Evolutionary conservation across 2,329 filamentous ascomycete species (phyloP).

Genomic region (Akanthomyces lecanii): DNA sequence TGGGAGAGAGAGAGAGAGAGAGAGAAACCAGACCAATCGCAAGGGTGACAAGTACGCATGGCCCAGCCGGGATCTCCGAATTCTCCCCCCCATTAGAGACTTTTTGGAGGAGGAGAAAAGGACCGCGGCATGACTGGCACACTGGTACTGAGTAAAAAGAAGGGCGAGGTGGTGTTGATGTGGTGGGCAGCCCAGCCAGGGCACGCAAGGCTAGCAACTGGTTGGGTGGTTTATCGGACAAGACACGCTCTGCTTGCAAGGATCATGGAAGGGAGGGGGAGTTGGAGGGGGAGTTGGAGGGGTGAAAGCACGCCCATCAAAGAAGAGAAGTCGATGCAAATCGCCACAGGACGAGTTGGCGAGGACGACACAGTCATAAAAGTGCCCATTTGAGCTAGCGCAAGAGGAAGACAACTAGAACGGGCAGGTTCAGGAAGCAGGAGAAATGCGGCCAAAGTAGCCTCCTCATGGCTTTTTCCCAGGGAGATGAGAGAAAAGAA

Average conservation of each 20-base stretch:
- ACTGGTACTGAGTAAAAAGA: too few relatives aligned
- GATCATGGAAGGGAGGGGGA: not conserved
- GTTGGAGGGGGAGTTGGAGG: not conserved
- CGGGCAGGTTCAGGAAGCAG: not conserved
- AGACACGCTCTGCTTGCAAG: not conserved
- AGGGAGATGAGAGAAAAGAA: not conserved
- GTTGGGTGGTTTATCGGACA: not conserved
- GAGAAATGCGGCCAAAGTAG: not conserved
- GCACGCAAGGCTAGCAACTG: not conserved
- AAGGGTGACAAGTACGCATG: slow-evolving; percentile 11
- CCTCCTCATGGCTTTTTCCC: not conserved
- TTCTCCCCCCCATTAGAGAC: slow-evolving; percentile 2
- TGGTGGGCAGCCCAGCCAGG: not conserved
- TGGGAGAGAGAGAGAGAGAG: not conserved
- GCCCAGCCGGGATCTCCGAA: slow-evolving; percentile 8
- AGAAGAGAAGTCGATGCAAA: not conserved
- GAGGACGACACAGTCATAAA: too few relatives aligned
- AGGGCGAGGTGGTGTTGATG: not conserved
- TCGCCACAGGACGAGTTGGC: not conserved
- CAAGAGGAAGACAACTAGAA: not conserved
- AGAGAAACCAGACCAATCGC: slow-evolving; percentile 6
- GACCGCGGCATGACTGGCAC: too few relatives aligned
- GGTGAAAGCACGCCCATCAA: not conserved
- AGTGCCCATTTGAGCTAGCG: not conserved
- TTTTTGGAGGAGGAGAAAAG: not conserved